Evolutionary conservation across 2,329 filamentous ascomycete genomes (phyloP).

Genomic region (Pyrenophora teres): DNA sequence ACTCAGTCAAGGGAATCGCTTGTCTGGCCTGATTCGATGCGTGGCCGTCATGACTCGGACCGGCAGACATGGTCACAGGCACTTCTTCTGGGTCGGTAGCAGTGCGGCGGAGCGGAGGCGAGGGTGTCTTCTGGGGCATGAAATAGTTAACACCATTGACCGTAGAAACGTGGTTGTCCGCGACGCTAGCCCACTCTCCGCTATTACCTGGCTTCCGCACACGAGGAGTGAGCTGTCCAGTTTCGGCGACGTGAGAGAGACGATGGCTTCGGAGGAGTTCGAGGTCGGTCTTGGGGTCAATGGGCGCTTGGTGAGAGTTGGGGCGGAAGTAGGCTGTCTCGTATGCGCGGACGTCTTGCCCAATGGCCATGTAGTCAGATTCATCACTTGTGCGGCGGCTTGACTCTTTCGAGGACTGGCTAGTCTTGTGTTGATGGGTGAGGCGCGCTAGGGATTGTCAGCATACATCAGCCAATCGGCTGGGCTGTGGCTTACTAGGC

Average conservation of each 20-base stretch:
- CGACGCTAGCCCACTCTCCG: constrained; percentile 46
- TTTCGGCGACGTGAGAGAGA: constrained; percentile 57
- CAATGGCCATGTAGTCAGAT: constrained; percentile 41
- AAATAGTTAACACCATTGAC: constrained; percentile 47
- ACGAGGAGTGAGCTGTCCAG: constrained; percentile 53
- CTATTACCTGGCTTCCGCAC: constrained; percentile 45
- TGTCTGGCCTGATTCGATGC: constrained; percentile 35
- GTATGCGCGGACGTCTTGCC: constrained; percentile 37
- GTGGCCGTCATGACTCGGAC: constrained; percentile 30
- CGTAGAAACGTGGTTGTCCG: constrained; percentile 37
- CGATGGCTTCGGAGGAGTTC: constrained; percentile 54
- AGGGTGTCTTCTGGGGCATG: constrained; percentile 45
- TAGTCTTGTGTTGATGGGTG: constrained; percentile 17
- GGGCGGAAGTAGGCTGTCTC: constrained; percentile 43
- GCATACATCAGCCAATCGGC: not conserved
- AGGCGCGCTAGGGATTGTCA: constrained; percentile 29
- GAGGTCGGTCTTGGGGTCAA: constrained; percentile 44
- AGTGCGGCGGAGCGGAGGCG: constrained; percentile 35
- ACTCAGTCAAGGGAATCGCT: constrained; percentile 44
- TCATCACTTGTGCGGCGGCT: constrained; percentile 44
- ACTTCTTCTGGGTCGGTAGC: constrained; percentile 22
- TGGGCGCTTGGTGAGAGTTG: constrained; percentile 22
- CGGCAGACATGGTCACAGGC: constrained; percentile 10
- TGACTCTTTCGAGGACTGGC: constrained; percentile 34
- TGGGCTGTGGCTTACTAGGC: constrained; percentile 26